Percentiles rank a stretch among this genome's conserved stretches.
Evolutionary conservation across 305 asterid genomes (phyloP).

Genomic region (Fraxinus albicans): DNA sequence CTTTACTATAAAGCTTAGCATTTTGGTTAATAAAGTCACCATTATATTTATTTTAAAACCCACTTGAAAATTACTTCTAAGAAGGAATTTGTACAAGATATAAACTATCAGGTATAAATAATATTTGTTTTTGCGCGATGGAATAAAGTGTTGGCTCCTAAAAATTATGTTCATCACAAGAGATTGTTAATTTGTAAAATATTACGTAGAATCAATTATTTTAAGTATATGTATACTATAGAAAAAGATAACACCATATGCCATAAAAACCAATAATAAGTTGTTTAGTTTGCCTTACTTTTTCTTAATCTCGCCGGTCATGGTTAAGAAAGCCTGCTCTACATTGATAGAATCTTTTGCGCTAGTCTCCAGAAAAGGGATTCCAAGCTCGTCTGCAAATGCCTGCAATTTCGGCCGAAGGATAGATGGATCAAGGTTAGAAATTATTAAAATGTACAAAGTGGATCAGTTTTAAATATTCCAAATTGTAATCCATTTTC

Average conservation of each 20-base stretch:
- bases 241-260: neutral
- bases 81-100: neutral
- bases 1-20: neutral
- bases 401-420: slow-evolving; percentile 52
- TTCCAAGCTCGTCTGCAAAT: slow-evolving; percentile 90
- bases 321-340: slow-evolving; percentile 95
- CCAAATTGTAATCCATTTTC: too few relatives aligned
- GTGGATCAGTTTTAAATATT: neutral
- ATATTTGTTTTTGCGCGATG: neutral
- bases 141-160: neutral
- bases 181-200: neutral
- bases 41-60: neutral
- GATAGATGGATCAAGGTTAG: neutral
- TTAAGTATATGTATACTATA: neutral
- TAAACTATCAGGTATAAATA: neutral
- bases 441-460: neutral
- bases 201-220: neutral
- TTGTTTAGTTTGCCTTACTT: slow-evolving; percentile 42
- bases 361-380: slow-evolving; percentile 95
- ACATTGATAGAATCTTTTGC: slow-evolving; percentile 91
- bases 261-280: slow-evolving; percentile 5
- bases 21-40: neutral
- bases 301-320: slow-evolving; percentile 95
- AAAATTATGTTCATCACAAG: neutral
- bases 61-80: too few relatives aligned